phyloP scores from a whole-genome alignment of 2,329 filamentous ascomycete genomes.

The Alternaria infectoria region DNA sequence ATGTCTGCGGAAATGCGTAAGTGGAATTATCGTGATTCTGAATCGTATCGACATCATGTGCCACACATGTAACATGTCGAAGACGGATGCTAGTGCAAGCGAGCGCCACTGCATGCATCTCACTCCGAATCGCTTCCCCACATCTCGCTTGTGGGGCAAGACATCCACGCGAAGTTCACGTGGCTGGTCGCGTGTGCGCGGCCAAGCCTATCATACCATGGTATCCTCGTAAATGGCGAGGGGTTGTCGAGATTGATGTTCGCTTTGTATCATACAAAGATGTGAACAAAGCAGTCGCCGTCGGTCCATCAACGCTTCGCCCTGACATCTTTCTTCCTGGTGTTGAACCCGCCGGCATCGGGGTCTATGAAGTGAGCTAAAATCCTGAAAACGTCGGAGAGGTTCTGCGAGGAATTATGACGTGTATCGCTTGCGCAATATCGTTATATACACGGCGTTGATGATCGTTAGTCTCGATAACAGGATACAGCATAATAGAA shows the following conservation, averaged over 20 bases:
- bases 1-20: background rate
- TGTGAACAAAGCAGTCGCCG: too few relatives aligned
- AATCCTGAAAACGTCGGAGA: too few relatives aligned
- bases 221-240: background rate
- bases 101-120: background rate
- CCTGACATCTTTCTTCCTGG: too few relatives aligned
- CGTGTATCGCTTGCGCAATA: too few relatives aligned
- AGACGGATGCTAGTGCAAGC: background rate
- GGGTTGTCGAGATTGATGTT: background rate
- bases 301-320: background rate
- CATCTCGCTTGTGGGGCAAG: conserved; percentile 12
- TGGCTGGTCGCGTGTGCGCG: background rate
- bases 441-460: too few relatives aligned
- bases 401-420: too few relatives aligned
- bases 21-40: background rate
- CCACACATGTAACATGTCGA: background rate
- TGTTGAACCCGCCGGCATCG: background rate
- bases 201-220: background rate
- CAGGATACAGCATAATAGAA: background rate
- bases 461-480: too few relatives aligned
- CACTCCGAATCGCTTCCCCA: conserved; percentile 15
- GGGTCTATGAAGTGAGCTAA: background rate
- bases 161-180: background rate
- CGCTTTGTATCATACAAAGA: background rate
- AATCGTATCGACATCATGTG: background rate